A percentile compares a stretch with the other conserved stretches of the same genome.
phyloP scores from a whole-genome alignment of 768 basidiomycete species.

The Collybia sordida region DNA sequence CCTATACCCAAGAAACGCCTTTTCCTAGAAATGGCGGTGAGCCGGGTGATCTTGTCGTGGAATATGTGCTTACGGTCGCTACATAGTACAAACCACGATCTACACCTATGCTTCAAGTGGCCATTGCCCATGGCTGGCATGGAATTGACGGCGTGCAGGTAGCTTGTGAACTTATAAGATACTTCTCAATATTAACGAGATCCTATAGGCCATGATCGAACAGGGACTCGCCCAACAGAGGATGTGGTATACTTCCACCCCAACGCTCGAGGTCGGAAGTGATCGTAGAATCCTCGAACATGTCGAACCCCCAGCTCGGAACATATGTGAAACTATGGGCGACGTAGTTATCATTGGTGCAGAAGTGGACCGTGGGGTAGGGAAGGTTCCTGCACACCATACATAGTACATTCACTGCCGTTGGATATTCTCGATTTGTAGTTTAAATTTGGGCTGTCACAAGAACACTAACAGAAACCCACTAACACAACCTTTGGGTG shows the following conservation, averaged over 20 bases:
- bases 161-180: not conserved
- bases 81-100: constrained; percentile 29
- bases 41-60: not conserved
- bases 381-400: not conserved
- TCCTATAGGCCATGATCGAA: constrained; percentile 31
- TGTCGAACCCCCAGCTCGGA: constrained; percentile 12
- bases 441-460: too few relatives aligned
- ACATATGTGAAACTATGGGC: constrained; percentile 15
- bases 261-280: constrained; percentile 13
- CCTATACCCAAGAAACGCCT: constrained; percentile 28
- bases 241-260: constrained; percentile 28
- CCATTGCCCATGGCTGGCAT: constrained; percentile 32
- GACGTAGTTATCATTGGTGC: constrained; percentile 10
- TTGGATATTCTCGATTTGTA: too few relatives aligned
- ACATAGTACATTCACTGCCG: too few relatives aligned
- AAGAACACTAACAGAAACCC: too few relatives aligned
- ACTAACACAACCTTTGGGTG: too few relatives aligned
- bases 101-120: constrained; percentile 31
- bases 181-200: not conserved
- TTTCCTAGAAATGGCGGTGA: constrained; percentile 34
- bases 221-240: constrained; percentile 38
- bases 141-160: constrained; percentile 29
- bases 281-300: constrained; percentile 11
- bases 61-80: not conserved
- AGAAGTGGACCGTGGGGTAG: constrained; percentile 14